Conservation (phyloP, 306 rosid genomes). For the Quercus berberidifolia region DNA sequence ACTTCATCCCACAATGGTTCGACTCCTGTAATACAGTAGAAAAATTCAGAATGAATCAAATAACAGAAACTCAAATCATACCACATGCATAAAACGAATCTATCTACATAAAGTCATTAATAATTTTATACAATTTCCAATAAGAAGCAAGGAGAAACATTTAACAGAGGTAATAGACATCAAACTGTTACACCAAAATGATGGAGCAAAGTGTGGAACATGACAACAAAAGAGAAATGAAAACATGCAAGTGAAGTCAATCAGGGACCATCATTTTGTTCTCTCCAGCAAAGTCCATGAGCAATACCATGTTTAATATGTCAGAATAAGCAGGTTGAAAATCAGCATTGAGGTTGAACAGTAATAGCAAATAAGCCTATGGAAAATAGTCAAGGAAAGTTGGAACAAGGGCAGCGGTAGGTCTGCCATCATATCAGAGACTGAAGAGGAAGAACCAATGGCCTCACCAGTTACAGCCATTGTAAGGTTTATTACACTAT, state of each 20-base stretch:
- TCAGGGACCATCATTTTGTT: not conserved
- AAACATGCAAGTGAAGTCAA: not conserved
- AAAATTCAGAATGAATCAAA: not conserved
- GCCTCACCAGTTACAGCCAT: not conserved
- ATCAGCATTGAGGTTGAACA: not conserved
- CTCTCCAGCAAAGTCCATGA: not conserved
- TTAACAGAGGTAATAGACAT: not conserved
- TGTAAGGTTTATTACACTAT: not conserved
- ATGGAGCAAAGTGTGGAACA: not conserved
- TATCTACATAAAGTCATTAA: not conserved
- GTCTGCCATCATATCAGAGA: not conserved
- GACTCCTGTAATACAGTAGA: slow-evolving; percentile 56
- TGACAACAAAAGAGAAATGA: not conserved
- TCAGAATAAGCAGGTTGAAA: not conserved
- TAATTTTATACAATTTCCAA: not conserved
- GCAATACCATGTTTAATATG: not conserved
- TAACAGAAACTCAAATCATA: not conserved
- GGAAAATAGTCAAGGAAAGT: not conserved
- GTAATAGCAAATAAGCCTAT: not conserved
- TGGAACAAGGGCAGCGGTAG: not conserved
- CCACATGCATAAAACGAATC: not conserved
- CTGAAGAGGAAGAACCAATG: not conserved
- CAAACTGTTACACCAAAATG: not conserved
- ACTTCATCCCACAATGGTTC: slow-evolving; percentile 96
- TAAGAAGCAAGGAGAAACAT: not conserved